Evolutionary conservation across 2,329 filamentous ascomycete species (phyloP), one percentile per base, ranked within the genome.

Genomic region (Aureobasidium pullulans): DNA sequence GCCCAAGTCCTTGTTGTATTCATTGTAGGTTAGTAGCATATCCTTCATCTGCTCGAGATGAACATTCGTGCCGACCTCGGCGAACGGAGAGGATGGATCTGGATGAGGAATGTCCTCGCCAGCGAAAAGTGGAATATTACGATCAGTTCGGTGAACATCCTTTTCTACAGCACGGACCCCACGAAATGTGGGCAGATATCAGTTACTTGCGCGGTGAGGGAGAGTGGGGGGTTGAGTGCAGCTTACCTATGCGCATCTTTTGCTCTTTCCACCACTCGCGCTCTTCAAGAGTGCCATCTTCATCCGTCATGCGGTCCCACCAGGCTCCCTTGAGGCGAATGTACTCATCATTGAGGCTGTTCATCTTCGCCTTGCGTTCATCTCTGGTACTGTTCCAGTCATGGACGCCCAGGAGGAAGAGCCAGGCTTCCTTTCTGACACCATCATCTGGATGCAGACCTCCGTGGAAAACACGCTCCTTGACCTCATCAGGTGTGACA

Each of bases 11-110:
- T 86, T 89, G 76, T 99, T 99, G 75, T 95, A 95, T 75, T 99
- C 94, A 71, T 99, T 97, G 73, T 99, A 99, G 0, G 94, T 97
- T 16, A 99, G 81, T 0, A 99, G 85, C 89, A 99, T 96, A 71
- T 99, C 94, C 76, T 99, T 99, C 84, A 99, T 89, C 76, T 99
- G 94, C 74, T 99, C 94, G 64, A 99, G 82, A 73, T 99, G 94
- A 6, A 96, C 92, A 68, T 99, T 99, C 48, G 94, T 99, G 63
- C 94, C 94, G 4, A 86, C 84, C 46, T 92, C 89, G 11, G 93
- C 90, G 72, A 97, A 99, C 0, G 94, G 93, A 0, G 93, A 97
- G 62, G 93, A 89, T 0, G 94, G 94, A 68, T 99, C 94, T 0
- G 94, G 95, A 70, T 99, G 94, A 7, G 94, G 93, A 42, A 91